Evolutionary conservation across 1,284 basidiomycete genomes (phyloP).

Genomic region (Moniliophthora roreri): DNA sequence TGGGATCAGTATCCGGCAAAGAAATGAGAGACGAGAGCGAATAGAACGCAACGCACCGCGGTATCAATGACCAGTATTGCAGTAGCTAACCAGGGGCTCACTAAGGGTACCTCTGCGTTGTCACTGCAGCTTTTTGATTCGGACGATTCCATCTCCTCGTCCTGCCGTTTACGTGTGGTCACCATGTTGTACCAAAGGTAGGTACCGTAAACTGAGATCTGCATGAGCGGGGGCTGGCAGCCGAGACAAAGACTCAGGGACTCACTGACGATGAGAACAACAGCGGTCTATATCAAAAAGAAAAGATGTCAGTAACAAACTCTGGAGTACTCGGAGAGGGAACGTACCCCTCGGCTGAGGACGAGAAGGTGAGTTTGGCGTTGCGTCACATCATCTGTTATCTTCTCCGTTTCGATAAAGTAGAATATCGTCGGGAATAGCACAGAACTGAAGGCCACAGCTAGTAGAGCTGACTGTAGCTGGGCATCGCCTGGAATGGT

Average conservation of each 20-base stretch:
- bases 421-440: slow-evolving; percentile 7
- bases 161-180: background rate
- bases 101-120: background rate
- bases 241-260: background rate
- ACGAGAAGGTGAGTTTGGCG: background rate
- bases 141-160: background rate
- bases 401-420: slow-evolving; percentile 1
- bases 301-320: background rate
- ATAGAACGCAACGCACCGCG: background rate
- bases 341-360: background rate
- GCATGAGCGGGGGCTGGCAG: background rate
- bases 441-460: slow-evolving; percentile 4
- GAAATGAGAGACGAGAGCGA: background rate
- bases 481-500: slow-evolving; percentile 4
- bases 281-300: background rate
- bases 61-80: background rate
- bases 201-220: background rate
- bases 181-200: slow-evolving; percentile 6
- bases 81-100: background rate
- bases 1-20: background rate
- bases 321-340: background rate
- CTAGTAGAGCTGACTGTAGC: slow-evolving; percentile 4
- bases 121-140: background rate
- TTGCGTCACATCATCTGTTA: background rate
- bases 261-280: background rate